Evolutionary conservation across 148 eudicot species (phyloP).

Genomic region (Amaranthus hypochondriacus): DNA sequence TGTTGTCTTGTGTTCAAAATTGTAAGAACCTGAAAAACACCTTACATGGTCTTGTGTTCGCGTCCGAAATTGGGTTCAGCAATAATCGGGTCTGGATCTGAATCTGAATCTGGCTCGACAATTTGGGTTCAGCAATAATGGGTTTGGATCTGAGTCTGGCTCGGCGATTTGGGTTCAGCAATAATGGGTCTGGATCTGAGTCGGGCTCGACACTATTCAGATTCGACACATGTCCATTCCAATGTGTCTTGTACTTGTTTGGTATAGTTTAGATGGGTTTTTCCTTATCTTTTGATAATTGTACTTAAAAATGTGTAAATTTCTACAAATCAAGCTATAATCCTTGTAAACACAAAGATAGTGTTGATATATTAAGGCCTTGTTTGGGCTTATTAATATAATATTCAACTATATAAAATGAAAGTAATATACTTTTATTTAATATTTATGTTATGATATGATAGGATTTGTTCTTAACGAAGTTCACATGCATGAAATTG

Average conservation of each 20-base stretch:
- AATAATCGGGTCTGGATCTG: too few species aligned
- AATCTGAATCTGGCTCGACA: too few species aligned
- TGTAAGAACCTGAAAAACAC: conserved; percentile 15
- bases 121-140: too few species aligned
- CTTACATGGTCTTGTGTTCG: not conserved
- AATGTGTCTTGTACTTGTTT: not conserved
- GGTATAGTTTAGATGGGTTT: conserved; percentile 4
- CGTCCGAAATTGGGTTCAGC: too few species aligned
- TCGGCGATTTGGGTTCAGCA: too few species aligned
- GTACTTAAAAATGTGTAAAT: conserved; percentile 8
- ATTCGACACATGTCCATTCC: not conserved
- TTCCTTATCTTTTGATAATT: not conserved
- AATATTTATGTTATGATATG: not conserved
- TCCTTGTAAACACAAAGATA: conserved; percentile 9
- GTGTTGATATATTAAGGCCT: conserved; percentile 8
- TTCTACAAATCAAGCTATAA: conserved; percentile 1
- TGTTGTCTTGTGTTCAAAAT: conserved; percentile 47
- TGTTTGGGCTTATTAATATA: not conserved
- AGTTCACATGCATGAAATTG: not conserved
- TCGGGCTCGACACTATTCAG: too few species aligned
- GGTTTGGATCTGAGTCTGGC: too few species aligned
- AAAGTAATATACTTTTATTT: not conserved
- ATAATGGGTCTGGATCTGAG: too few species aligned
- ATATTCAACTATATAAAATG: not conserved
- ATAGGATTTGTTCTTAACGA: not conserved